Evolutionary conservation across 805 yeast genomes (phyloP), one percentile per base, ranked within the genome.

Genomic region (Candida easanensis): DNA sequence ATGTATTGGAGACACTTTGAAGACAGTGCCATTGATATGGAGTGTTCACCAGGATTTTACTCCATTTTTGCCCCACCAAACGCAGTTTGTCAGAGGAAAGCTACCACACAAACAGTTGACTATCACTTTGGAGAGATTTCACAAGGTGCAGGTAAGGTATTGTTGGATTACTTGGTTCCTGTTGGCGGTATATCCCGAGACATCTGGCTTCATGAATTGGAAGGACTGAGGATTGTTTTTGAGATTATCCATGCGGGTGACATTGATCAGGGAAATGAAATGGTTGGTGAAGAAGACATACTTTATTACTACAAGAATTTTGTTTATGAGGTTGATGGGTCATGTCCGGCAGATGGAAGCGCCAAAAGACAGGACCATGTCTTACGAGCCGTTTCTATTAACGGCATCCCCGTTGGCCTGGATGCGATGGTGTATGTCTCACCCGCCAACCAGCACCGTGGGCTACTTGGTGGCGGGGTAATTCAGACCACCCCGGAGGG

Each of bases 241-340:
- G 88, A 83, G 57, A 61, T 64, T 18, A 46, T 80, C 17, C 45
- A 43, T 7, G 53, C 62, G 1, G 75, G 74, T 0, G 43, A 56
- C 1, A 46, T 77, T 14, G 83, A 80, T 48, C 38, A 61, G 0
- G 45, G 45, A 18, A 77, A 77, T 36, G 46, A 18, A 4, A 23
- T 32, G n/a, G n/a, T 40, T 21, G 22, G 22, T 6, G 25, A 30
- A 18, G 39, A 38, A 3, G 17, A 11, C 4, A 32, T 45, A 3
- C 9, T 22, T 7, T 19, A n/a, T 3, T 38, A 20, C 20, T 51
- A 41, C 16, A 28, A 36, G 13, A 32, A 20, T 5, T 35, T 39
- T 11, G 41, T 38, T 15, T 36, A 38, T 27, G 42, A 47, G 4
- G 17, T 19, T 9, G 46, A 31, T 14, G 53, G 49, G 6, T 47